phyloP scores from a whole-genome alignment of 139 green algal genomes.

The Dunaliella primolecta region DNA sequence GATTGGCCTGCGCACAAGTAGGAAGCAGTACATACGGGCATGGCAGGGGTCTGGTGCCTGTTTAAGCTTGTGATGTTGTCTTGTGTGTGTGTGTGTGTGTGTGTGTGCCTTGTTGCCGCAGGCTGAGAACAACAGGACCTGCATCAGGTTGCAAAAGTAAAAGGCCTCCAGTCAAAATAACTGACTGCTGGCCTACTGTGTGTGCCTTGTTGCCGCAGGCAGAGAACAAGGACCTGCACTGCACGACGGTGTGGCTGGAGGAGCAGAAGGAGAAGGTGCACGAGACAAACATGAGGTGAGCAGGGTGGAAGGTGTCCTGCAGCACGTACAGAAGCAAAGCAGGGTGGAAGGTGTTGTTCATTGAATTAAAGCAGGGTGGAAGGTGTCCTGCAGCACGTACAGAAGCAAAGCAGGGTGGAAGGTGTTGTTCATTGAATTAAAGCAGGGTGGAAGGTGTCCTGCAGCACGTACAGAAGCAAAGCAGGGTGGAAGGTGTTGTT shows the following conservation, averaged over 20 bases:
- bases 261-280: constrained; percentile 10
- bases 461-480: neutral
- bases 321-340: neutral
- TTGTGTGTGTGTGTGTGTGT: too few relatives aligned
- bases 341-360: neutral
- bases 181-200: too few relatives aligned
- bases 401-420: too few relatives aligned
- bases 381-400: neutral
- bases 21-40: too few relatives aligned
- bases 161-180: too few relatives aligned
- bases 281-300: constrained; percentile 4
- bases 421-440: neutral
- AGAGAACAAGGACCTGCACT: constrained; percentile 9
- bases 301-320: neutral
- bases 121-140: constrained; percentile 15
- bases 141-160: too few relatives aligned
- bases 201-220: too few relatives aligned
- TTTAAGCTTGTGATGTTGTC: too few relatives aligned
- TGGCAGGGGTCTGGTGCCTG: too few relatives aligned
- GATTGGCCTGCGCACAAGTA: too few relatives aligned
- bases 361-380: neutral
- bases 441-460: neutral
- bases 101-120: too few relatives aligned
- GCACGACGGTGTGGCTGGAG: constrained; percentile 12
- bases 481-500: neutral